Percentiles rank a stretch among this genome's conserved stretches.
Conservation (phyloP, 192 early-diverging fungal species). For the Phlyctochytrium bullatum region DNA sequence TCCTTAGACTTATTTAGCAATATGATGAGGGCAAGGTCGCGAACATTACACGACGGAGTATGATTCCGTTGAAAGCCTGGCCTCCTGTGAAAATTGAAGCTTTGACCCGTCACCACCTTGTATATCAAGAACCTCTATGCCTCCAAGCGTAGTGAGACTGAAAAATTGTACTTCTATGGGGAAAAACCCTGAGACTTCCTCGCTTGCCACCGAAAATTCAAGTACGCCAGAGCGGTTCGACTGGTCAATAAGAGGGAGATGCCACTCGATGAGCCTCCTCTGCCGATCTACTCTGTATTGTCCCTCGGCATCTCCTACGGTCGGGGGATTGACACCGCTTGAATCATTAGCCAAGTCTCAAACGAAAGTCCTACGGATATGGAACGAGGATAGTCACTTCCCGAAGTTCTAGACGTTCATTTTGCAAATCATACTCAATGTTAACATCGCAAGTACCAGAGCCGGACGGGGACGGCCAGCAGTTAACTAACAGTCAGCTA, state of each 20-base stretch:
- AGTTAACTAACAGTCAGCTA: slow-evolving; percentile 54
- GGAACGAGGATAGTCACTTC: slow-evolving; percentile 90
- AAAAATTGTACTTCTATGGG: slow-evolving; percentile 80
- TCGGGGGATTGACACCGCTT: slow-evolving; percentile 67
- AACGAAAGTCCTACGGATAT: slow-evolving; percentile 61
- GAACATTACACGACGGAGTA: slow-evolving; percentile 77
- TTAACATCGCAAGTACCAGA: slow-evolving; percentile 90
- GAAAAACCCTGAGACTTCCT: slow-evolving; percentile 81
- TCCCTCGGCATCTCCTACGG: slow-evolving; percentile 79
- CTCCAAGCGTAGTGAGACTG: slow-evolving; percentile 68
- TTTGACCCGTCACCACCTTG: slow-evolving; percentile 51
- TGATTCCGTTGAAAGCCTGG: slow-evolving; percentile 70
- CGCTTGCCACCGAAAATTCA: slow-evolving; percentile 77
- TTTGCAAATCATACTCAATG: slow-evolving; percentile 92
- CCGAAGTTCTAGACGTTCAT: slow-evolving; percentile 71
- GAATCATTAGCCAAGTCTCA: neutral
- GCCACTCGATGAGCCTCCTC: slow-evolving; percentile 78
- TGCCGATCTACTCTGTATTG: slow-evolving; percentile 73
- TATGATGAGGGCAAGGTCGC: too few species aligned
- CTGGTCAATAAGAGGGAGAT: slow-evolving; percentile 73
- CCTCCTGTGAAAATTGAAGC: slow-evolving; percentile 71
- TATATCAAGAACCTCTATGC: slow-evolving; percentile 67
- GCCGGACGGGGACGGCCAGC: slow-evolving; percentile 93
- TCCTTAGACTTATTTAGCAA: too few species aligned
- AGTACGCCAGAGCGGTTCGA: slow-evolving; percentile 76